Evolutionary conservation across 2,329 filamentous ascomycete species (phyloP).

Genomic region (Beauveria scarabaeidicola): DNA sequence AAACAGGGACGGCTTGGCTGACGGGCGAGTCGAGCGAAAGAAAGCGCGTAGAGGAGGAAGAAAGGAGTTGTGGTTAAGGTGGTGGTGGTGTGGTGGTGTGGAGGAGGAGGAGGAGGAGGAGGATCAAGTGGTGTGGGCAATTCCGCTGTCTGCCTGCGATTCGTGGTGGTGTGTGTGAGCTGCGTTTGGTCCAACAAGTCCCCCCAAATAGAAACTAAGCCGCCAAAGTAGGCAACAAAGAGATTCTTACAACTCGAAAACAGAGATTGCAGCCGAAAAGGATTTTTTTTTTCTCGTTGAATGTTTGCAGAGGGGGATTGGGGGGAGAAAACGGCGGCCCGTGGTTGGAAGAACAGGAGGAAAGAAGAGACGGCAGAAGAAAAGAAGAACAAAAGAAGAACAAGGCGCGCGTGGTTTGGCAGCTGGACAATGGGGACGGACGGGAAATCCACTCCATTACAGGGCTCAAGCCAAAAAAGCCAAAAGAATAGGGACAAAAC

Average conservation of each 20-base stretch:
- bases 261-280: background rate
- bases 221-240: background rate
- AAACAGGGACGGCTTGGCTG: constrained; percentile 9
- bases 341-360: background rate
- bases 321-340: background rate
- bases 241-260: background rate
- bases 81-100: background rate
- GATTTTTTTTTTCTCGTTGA: background rate
- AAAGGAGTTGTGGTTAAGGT: background rate
- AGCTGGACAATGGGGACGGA: background rate
- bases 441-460: background rate
- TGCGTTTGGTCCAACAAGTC: background rate
- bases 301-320: no score
- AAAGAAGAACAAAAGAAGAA: background rate
- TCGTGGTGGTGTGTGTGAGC: constrained; percentile 1
- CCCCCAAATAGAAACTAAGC: background rate
- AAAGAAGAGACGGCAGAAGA: background rate
- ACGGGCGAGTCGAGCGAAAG: background rate
- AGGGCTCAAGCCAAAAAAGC: background rate
- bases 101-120: background rate
- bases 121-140: background rate
- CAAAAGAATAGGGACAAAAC: constrained; percentile 2
- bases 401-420: background rate
- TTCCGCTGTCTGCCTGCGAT: background rate
- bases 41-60: background rate